Evolutionary conservation across 345 rosid genomes (phyloP).

Genomic region (Reutealis trisperma): DNA sequence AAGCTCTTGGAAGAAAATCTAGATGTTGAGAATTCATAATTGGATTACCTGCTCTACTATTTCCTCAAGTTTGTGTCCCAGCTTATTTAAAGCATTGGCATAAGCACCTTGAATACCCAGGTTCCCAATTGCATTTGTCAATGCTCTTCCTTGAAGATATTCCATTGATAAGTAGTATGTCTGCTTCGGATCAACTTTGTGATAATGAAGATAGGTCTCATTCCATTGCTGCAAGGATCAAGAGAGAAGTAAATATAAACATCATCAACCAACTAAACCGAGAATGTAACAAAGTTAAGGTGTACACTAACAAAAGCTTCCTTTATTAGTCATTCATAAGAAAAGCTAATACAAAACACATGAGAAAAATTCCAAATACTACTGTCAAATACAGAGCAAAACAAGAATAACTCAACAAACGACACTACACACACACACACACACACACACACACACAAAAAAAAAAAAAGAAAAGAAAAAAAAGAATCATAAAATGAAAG

Average conservation of each 20-base stretch:
- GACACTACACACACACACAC: not conserved
- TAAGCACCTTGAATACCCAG: constrained; percentile 70
- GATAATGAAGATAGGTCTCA: constrained; percentile 74
- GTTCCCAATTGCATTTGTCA: constrained; percentile 86
- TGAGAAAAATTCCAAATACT: not conserved
- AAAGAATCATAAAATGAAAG: not conserved
- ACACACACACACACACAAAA: not conserved
- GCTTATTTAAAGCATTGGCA: constrained; percentile 69
- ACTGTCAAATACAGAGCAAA: not conserved
- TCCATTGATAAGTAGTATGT: constrained; percentile 97
- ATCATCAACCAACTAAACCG: not conserved
- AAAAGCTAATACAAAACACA: not conserved
- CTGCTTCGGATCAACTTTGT: constrained; percentile 86
- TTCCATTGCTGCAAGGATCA: constrained; percentile 75
- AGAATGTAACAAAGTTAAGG: not conserved
- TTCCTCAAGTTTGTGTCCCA: constrained; percentile 85
- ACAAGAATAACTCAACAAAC: not conserved
- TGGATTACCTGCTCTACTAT: constrained; percentile 75
- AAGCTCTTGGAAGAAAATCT: not conserved
- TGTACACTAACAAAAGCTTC: not conserved
- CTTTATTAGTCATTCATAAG: not conserved
- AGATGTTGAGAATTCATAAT: not conserved
- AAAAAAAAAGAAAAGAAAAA: not conserved
- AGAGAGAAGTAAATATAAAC: constrained; percentile 18
- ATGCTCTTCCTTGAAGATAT: constrained; percentile 94